Evolutionary conservation across 2,329 filamentous ascomycete genomes (phyloP), one percentile per base, ranked within the genome.

Genomic region (Helminthosporium solani): DNA sequence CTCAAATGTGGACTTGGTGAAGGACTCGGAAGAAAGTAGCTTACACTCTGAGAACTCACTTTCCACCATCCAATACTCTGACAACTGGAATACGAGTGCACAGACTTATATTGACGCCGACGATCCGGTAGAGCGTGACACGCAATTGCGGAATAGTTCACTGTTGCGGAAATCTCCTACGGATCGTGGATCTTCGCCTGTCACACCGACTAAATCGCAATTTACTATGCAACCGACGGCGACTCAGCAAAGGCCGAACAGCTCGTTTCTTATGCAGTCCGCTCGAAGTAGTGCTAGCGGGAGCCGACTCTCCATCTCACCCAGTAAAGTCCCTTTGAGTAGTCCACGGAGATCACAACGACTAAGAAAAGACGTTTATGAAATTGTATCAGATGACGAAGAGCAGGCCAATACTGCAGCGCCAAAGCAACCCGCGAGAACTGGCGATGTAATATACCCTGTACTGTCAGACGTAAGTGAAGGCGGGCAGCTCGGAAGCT

Each of bases 21-120:
- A 63, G 38, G 60, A 68, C 35, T 68, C 65, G 1, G 64, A 64
- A 38, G 63, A 68, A 30, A 58, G 53, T 31, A 66, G 53, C 21
- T 25, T 57, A n/a, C 55, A 52, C 18, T 63, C 66, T n/a, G 61
- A 63, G 44, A 45, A 52, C 7, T 64, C 60, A 0, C 35, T 66
- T 3, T 66, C 66, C 11, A 65, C 59, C 12, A 40, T 56, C 3
- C 57, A 45, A 4, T 45, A 53, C 31, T 63, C 64, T 3, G 59
- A 63, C 40, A 57, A 59, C 20, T 42, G 45, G 53, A 33, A 34
- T 40, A 16, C 20, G 21, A 36, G 25, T 16, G 2, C 33, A 7
- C 40, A 46, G 15, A 43, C 40, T 12, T 41, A 49, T 31, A 49
- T 40, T 19, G 47, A 43, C n/a, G 36, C 38, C 20, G 54, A 52